Evolutionary conservation across 2,329 filamentous ascomycete genomes (phyloP).

Genomic region (Chaetomium strumarium): DNA sequence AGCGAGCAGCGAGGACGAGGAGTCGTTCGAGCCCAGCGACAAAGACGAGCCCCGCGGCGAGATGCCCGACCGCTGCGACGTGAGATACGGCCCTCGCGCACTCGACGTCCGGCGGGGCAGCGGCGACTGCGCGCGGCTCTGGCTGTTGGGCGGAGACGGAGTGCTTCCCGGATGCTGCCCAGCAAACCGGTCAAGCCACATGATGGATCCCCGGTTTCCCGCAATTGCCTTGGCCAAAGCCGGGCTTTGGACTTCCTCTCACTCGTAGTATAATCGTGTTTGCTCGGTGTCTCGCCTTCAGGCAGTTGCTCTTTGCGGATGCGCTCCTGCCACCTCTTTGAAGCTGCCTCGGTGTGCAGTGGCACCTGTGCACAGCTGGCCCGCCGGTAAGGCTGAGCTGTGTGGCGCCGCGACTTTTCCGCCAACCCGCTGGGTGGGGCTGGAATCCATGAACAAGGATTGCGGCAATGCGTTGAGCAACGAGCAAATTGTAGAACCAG

Average conservation of each 20-base stretch:
- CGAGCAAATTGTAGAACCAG: too few relatives aligned
- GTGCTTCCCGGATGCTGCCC: constrained; percentile 56
- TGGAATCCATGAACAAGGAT: background rate
- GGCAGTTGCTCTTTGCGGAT: background rate
- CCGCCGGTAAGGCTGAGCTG: constrained; percentile 2
- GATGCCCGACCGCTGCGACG: constrained; percentile 61
- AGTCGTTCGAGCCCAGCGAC: constrained; percentile 72
- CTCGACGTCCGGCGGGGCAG: constrained; percentile 61
- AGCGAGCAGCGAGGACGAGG: constrained; percentile 67
- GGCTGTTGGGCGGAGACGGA: constrained; percentile 46
- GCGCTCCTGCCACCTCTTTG: background rate
- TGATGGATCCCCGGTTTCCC: constrained; percentile 35
- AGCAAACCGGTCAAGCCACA: constrained; percentile 89
- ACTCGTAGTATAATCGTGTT: background rate
- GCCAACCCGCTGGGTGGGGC: too few relatives aligned
- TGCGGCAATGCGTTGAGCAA: too few relatives aligned
- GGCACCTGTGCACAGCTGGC: constrained; percentile 4
- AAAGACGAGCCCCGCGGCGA: constrained; percentile 70
- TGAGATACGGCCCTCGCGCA: constrained; percentile 62
- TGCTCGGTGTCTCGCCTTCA: background rate
- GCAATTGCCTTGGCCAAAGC: background rate
- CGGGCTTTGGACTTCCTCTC: background rate
- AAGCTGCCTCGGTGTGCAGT: background rate
- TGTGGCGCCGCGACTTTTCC: background rate
- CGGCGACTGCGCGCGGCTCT: constrained; percentile 65